These are phyloP conservation scores for Yamadazyma ubonensis DNA, from an alignment of 805 yeast genomes.

Conservation along the genomic window DNA sequence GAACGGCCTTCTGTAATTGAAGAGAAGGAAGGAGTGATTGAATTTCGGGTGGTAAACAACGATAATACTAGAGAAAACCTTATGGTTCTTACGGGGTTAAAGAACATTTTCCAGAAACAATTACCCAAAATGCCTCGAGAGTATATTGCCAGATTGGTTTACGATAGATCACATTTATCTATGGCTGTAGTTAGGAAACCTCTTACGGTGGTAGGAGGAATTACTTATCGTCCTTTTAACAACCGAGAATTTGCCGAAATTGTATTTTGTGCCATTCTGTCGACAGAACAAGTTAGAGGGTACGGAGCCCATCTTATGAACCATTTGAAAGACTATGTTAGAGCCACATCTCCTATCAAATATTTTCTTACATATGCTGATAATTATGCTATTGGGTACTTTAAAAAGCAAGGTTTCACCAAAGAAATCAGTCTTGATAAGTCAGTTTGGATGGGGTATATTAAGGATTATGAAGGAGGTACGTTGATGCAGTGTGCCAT, in stretches of 20 bases:
- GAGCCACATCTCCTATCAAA: slow-evolving; percentile 66
- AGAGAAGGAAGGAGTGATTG: slow-evolving; percentile 89
- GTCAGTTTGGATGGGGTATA: slow-evolving; percentile 95
- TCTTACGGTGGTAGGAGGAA: slow-evolving; percentile 95
- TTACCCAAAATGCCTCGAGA: slow-evolving; percentile 98
- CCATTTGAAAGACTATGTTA: slow-evolving; percentile 92
- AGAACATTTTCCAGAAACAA: slow-evolving; percentile 95
- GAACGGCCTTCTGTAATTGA: slow-evolving; percentile 94
- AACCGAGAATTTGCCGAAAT: slow-evolving; percentile 92
- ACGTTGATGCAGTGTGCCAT: slow-evolving; percentile 96
- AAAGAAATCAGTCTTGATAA: slow-evolving; percentile 88
- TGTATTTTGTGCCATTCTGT: slow-evolving; percentile 96
- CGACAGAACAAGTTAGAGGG: slow-evolving; percentile 97
- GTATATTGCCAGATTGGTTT: slow-evolving; percentile 90
- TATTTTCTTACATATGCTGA: slow-evolving; percentile 62
- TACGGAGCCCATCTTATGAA: slow-evolving; percentile 99
- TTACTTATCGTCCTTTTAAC: slow-evolving; percentile 92
- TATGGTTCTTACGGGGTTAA: slow-evolving; percentile 91
- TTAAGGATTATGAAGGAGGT: slow-evolving; percentile 98
- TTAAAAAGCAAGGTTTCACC: slow-evolving; percentile 97
- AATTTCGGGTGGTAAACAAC: slow-evolving; percentile 94
- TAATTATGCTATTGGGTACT: slow-evolving; percentile 97
- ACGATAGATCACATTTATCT: slow-evolving; percentile 90
- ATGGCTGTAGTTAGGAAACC: slow-evolving; percentile 96
- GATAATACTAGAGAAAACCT: slow-evolving; percentile 84